phyloP scores from a whole-genome alignment of 2,329 filamentous ascomycete species.

The Fusarium stilboides region DNA sequence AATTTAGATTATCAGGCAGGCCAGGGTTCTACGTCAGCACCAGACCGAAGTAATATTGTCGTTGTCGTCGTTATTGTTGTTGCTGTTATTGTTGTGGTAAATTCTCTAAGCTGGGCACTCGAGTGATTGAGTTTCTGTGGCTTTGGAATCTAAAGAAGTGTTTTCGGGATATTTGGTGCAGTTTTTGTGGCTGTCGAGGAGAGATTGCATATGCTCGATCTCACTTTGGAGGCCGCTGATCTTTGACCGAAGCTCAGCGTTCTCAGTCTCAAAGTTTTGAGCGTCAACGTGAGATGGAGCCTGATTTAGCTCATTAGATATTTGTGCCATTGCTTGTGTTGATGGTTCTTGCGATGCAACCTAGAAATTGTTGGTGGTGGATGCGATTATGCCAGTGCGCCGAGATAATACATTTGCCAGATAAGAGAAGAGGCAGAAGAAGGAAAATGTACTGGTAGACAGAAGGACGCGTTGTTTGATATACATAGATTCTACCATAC shows the following conservation, averaged over 20 bases:
- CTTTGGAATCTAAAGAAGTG: not conserved
- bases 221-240: not conserved
- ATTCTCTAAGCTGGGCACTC: not conserved
- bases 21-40: not conserved
- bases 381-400: not conserved
- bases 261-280: not conserved
- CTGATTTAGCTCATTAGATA: not conserved
- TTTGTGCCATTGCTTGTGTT: not conserved
- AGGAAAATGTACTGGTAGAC: no score
- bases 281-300: not conserved
- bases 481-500: not conserved
- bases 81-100: not conserved
- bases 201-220: not conserved
- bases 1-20: not conserved
- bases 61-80: not conserved
- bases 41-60: not conserved
- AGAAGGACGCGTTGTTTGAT: no score
- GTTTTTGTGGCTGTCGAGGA: conserved; percentile 8
- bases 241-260: not conserved
- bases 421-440: not conserved
- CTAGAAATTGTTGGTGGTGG: not conserved
- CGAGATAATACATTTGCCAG: not conserved
- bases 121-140: not conserved
- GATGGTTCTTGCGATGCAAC: no score
- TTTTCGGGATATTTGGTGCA: not conserved